Base-by-base conservation (phyloP, 2,329 filamentous ascomycete genomes). In the Phaeoacremonium minimum region DNA sequence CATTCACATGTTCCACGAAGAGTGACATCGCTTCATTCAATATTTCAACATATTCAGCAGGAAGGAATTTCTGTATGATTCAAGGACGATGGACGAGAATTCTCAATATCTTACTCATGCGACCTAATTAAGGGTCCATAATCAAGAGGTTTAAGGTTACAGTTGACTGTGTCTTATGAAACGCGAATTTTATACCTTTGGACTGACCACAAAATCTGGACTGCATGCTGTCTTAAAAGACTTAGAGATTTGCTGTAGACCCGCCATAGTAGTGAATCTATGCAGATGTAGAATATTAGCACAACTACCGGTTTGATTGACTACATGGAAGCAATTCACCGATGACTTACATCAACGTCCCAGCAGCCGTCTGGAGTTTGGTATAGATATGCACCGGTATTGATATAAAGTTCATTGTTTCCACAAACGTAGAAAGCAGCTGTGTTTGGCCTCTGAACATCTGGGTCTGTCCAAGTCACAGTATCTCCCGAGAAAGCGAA, bases 401-500 rank as follows among this genome's bases (percentile, higher is more conserved):
- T 78, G 40, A 77, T 64, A 49, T 69, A 77, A 46, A 77, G 39
- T 32, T 46, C 51, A 50, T 71, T 61, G 12, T 54, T 57, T 14
- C 52, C 57, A 40, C 72, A 78, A 28, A 77, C 72, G 49, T 75
- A 66, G 67, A 72, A 78, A 6, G 74, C 74, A 14, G 66, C 67
- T 15, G 59, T 49, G 46, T 77, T 78, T 26, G 69, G 72, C 28
- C 73, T 50, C 14, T 51, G 48, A 16, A 77, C 56, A 9, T 61
- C 64, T 3, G 61, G 48, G 9, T 60, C 61, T 29, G 52, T 62
- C 75, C 74, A 77, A 13, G 66, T 67, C 15, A 77, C 47, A 4
- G 71, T 69, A 50, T 78, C 73, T 6, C 73, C 73, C 37, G 66
- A 64, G 49, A 67, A 78, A 4, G 55, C 64, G 48, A 78, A 78